Base-by-base conservation (phyloP, 129 eudicot genomes). In the Centrapalus pauciflorus region DNA sequence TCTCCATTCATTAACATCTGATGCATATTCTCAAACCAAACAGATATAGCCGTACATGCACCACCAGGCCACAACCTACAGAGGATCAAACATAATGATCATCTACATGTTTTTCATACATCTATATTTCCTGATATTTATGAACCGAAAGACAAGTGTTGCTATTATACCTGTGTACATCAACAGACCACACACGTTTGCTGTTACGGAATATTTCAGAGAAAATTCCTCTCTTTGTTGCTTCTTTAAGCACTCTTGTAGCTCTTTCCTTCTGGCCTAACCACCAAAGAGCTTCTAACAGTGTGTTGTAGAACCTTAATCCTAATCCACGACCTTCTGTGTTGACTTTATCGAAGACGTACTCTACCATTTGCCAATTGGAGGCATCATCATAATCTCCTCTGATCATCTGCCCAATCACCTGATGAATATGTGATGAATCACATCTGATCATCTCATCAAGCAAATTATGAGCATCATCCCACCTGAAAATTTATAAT, bases 41-140 rank as follows among this genome's bases (percentile, higher is more conserved):
- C 75, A 61, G 95, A 86, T 80, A 93, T 69, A 63, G 96, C 98
- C 5, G 95, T 75, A 68, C 92, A 88, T 19, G 95, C 96, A 64
- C 84, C 90, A 62, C 96, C 98, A 38, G 98, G 90, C 96, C 95
- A 93, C 92, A 93, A 88, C 86, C 98, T 93, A 59, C 76, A 66
- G 52, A 50, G 21, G 2, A 64, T 35, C 28, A 66, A 70, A 64
- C 50, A 69, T 20, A 69, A 70, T 58, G 55, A 55, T 35, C 3
- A 65, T 11, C 20, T 40, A 24, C 57, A 28, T 34, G 4, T 50
- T 26, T 27, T 12, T 23, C n/a, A 48, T 51, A 49, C 17, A 27
- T n/a, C 54, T 57, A 1, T 52, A 35, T 28, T 29, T 52, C 24
- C 55, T 21, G 5, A 28, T 29, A 37, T 29, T 54, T 32, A 29